phyloP scores from a whole-genome alignment of 2,329 filamentous ascomycete species.

The Metarhizium album region DNA sequence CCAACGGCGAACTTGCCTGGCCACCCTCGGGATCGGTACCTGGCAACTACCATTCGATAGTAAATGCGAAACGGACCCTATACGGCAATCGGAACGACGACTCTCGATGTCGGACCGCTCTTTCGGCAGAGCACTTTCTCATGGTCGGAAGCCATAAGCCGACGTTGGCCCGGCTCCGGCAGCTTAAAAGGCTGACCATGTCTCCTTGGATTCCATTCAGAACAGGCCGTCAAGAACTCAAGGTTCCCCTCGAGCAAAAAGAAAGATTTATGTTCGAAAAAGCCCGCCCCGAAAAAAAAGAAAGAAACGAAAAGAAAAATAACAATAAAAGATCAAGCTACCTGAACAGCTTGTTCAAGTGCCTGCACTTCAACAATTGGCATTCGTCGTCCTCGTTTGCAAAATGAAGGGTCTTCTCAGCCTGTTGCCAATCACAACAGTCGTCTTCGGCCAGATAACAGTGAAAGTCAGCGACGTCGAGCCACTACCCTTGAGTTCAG shows the following conservation, averaged over 20 bases:
- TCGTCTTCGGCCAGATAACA: constrained; percentile 9
- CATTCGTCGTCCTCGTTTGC: neutral
- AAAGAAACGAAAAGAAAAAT: no score
- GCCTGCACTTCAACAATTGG: neutral
- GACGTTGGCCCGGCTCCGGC: neutral
- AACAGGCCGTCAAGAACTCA: neutral
- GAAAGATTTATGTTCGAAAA: neutral
- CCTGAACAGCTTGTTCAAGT: neutral
- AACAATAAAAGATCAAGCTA: neutral
- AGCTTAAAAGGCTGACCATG: neutral
- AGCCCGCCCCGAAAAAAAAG: neutral
- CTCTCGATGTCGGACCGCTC: neutral
- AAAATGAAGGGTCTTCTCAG: constrained; percentile 3
- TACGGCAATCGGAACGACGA: neutral
- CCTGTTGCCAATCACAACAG: constrained; percentile 6
- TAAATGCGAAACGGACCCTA: neutral
- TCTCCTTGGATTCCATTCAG: neutral
- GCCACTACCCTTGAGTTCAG: constrained; percentile 15
- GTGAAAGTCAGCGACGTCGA: constrained; percentile 16
- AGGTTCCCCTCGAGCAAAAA: neutral
- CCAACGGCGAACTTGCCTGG: neutral
- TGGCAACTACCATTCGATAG: neutral
- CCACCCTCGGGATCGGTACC: neutral
- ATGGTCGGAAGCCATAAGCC: neutral
- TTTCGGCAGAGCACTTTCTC: neutral